A percentile compares a stretch with the other conserved stretches of the same genome.
These are phyloP conservation scores for Myxozyma geophila DNA, from an alignment of 805 yeast species.

Conservation along the genomic window DNA sequence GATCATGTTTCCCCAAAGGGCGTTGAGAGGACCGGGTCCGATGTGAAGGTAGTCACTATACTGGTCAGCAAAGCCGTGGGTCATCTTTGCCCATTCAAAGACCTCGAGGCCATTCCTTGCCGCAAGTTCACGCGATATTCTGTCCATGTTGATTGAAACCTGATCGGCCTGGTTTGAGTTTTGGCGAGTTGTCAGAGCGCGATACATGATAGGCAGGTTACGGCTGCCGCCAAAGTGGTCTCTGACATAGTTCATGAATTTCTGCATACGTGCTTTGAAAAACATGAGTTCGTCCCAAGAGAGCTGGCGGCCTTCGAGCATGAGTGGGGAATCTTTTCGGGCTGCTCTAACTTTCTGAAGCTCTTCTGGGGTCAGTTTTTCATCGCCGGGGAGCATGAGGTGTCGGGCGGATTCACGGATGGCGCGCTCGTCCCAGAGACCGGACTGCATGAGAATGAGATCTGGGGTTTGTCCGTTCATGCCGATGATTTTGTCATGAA, in stretches of 20 bases:
- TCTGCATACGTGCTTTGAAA: constrained; percentile 26
- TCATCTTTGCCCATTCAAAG: constrained; percentile 30
- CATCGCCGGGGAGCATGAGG: constrained; percentile 16
- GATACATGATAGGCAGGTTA: constrained; percentile 29
- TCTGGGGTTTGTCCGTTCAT: constrained; percentile 30
- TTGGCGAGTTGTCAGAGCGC: constrained; percentile 28
- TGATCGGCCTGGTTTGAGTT: constrained; percentile 21
- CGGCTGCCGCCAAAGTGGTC: constrained; percentile 20
- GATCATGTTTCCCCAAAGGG: constrained; percentile 27
- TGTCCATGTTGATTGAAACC: constrained; percentile 26
- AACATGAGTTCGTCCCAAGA: constrained; percentile 33
- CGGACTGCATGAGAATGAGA: constrained; percentile 29
- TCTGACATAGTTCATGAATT: constrained; percentile 17
- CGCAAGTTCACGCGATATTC: constrained; percentile 27
- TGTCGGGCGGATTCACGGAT: constrained; percentile 25
- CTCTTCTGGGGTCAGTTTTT: constrained; percentile 9
- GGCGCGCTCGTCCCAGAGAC: constrained; percentile 36
- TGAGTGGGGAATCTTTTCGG: constrained; percentile 20
- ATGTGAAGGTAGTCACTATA: constrained; percentile 28
- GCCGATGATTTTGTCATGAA: constrained; percentile 18
- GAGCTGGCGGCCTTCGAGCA: constrained; percentile 31
- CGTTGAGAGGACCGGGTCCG: constrained; percentile 21
- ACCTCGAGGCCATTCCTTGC: constrained; percentile 23
- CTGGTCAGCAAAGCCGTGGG: constrained; percentile 25
- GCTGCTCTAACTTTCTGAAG: not conserved